Base-by-base conservation (phyloP, 164 flowering plant species). In the Protea cynaroides region DNA sequence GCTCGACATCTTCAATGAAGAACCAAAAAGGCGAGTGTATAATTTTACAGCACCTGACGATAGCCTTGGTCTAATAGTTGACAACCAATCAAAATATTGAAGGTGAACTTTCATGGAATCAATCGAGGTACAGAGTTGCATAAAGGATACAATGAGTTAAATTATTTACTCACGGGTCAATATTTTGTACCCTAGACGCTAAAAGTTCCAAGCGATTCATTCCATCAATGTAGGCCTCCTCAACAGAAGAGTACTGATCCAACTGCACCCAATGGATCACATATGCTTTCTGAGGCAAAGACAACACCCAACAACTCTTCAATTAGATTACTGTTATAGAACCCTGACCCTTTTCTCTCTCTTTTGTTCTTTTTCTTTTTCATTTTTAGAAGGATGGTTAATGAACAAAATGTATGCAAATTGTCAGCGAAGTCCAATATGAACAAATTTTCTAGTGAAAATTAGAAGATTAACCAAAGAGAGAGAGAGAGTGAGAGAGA, bases 211-310 rank as follows among this genome's bases (percentile, higher is more conserved):
- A 68, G 19, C 84, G 79, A 2, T 72, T 74, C 77, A 76, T 77
- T 67, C 99, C 99, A 72, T 94, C 90, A 6, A 61, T 71, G 64
- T 74, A 86, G 37, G 97, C 97, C 69, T 84, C 78, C 61, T 88
- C 86, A 40, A 74, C 78, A 25, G 96, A 82, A 61, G 87, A 69
- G 75, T 70, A 86, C 17, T 64, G 82, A 70, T 89, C 96, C 52
- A 91, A 60, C 55, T 74, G 83, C 71, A 91, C 97, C 97, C 96
- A 94, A 65, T 94, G 96, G 70, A 91, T 89, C 64, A 85, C 83
- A 79, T 72, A 83, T 23, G 84, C 96, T 91, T 82, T 89, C 97
- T 93, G 83, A 61, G 68, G 59, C 40, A 68, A 78, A 62, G 18
- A 43, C 21, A 58, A 17, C 36, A 43, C 61, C 25, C 13, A 53